These are phyloP conservation scores for Otatea glauca DNA, from an alignment of 176 grass and related monocot species.

Conservation along the genomic window DNA sequence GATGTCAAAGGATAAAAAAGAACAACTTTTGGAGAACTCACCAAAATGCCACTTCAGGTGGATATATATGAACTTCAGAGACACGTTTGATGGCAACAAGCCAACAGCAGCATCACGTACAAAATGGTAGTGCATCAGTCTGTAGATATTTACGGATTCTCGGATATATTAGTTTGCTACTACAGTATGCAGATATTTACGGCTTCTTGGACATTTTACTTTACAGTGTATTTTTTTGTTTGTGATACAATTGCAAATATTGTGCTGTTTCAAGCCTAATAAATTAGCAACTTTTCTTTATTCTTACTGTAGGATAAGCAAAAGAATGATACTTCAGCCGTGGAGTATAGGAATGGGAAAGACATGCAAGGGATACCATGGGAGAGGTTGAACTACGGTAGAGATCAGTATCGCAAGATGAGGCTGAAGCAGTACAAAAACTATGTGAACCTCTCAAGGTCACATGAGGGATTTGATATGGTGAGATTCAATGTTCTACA, in stretches of 20 bases:
- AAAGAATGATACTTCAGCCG: constrained; percentile 38
- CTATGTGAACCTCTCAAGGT: constrained; percentile 46
- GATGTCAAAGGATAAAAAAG: background rate
- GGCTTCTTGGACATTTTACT: background rate
- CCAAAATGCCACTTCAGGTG: background rate
- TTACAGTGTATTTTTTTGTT: background rate
- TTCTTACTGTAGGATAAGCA: constrained; percentile 11
- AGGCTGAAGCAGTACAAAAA: constrained; percentile 68
- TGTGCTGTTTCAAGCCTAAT: background rate
- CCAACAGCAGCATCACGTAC: background rate
- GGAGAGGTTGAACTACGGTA: constrained; percentile 58
- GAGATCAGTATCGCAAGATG: constrained; percentile 57
- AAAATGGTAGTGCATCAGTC: background rate
- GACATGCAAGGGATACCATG: constrained; percentile 76
- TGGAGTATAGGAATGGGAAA: constrained; percentile 43
- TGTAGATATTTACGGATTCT: background rate
- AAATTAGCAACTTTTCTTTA: background rate
- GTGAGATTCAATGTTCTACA: constrained; percentile 18
- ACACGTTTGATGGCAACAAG: constrained; percentile 1
- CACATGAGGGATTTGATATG: constrained; percentile 7
- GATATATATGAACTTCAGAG: background rate
- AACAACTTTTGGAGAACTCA: background rate
- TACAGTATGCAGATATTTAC: background rate
- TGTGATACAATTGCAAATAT: background rate
- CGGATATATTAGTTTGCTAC: background rate